Evolutionary conservation across 129 eudicot genomes (phyloP).

Genomic region (Centrapalus pauciflorus): DNA sequence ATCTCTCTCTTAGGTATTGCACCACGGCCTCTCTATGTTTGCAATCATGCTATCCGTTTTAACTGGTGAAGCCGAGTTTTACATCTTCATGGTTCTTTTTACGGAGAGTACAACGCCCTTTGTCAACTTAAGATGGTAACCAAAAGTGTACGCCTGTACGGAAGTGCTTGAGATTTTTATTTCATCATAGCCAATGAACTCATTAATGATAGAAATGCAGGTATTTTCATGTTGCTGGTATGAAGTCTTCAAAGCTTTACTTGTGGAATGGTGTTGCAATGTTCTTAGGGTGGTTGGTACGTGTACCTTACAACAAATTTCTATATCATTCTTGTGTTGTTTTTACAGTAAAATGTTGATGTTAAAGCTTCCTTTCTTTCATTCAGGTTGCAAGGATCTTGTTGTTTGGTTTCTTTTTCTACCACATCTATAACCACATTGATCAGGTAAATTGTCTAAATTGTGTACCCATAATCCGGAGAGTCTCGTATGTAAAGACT

Average conservation of each 20-base stretch:
- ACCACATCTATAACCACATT: constrained; percentile 62
- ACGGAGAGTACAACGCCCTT: constrained; percentile 82
- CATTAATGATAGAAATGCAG: constrained; percentile 29
- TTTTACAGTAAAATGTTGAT: background rate
- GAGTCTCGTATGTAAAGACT: background rate
- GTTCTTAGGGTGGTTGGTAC: constrained; percentile 94
- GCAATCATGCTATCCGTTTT: constrained; percentile 54
- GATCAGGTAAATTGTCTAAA: constrained; percentile 45
- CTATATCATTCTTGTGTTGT: background rate
- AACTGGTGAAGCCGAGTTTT: constrained; percentile 59
- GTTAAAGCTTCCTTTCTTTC: constrained; percentile 15
- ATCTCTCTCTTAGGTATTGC: constrained; percentile 45
- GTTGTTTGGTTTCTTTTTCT: constrained; percentile 58
- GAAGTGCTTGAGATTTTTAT: background rate
- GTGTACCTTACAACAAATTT: constrained; percentile 1
- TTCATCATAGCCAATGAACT: constrained; percentile 3
- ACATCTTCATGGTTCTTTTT: constrained; percentile 76
- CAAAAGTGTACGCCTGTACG: constrained; percentile 1
- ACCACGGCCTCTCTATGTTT: constrained; percentile 79
- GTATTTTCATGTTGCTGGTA: constrained; percentile 72
- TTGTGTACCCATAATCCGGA: background rate
- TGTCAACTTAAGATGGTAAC: constrained; percentile 85
- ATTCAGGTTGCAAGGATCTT: constrained; percentile 73
- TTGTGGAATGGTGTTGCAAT: constrained; percentile 67
- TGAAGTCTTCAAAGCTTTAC: constrained; percentile 64